Conservation (phyloP, 352 stramenopile species). For the Globisporangium sylvaticum region DNA sequence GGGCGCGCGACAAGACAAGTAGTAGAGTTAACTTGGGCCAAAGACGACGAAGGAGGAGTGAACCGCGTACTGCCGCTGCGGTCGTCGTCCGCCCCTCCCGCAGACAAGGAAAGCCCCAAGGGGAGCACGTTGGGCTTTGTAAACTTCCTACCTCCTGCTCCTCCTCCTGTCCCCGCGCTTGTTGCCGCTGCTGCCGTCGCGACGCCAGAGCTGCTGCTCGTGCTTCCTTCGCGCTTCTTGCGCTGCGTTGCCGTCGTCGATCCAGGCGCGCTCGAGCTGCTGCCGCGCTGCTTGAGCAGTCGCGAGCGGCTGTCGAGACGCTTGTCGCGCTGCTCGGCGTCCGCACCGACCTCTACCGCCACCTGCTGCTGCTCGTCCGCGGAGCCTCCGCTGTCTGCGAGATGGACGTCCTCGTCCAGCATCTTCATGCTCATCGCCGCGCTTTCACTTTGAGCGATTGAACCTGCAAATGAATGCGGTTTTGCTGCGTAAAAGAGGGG, state of each 20-base stretch:
- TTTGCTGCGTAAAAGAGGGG: background rate
- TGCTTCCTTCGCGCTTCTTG: slow-evolving; percentile 13
- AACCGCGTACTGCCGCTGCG: slow-evolving; percentile 4
- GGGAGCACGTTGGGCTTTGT: background rate
- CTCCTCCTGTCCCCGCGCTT: background rate
- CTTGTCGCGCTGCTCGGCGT: slow-evolving; percentile 1
- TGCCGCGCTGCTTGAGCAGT: slow-evolving; percentile 21
- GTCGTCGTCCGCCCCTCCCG: slow-evolving; percentile 15
- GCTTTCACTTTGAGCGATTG: background rate
- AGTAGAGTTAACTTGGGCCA: slow-evolving; percentile 46
- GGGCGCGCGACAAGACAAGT: slow-evolving; percentile 50
- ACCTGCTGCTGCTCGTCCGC: background rate
- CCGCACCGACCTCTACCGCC: background rate
- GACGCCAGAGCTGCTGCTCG: background rate
- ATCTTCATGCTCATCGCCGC: slow-evolving; percentile 33
- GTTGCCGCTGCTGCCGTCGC: background rate
- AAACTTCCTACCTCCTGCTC: slow-evolving; percentile 15
- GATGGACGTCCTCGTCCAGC: slow-evolving; percentile 23
- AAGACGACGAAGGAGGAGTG: slow-evolving; percentile 12
- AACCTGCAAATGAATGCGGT: background rate
- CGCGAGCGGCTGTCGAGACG: slow-evolving; percentile 16
- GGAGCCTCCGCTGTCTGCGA: background rate
- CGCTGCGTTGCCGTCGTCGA: background rate
- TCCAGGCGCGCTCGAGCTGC: slow-evolving; percentile 15
- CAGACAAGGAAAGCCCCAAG: slow-evolving; percentile 4